These are phyloP conservation scores for Tuber indicum DNA, from an alignment of 495 filamentous ascomycete species.

Conservation along the genomic window DNA sequence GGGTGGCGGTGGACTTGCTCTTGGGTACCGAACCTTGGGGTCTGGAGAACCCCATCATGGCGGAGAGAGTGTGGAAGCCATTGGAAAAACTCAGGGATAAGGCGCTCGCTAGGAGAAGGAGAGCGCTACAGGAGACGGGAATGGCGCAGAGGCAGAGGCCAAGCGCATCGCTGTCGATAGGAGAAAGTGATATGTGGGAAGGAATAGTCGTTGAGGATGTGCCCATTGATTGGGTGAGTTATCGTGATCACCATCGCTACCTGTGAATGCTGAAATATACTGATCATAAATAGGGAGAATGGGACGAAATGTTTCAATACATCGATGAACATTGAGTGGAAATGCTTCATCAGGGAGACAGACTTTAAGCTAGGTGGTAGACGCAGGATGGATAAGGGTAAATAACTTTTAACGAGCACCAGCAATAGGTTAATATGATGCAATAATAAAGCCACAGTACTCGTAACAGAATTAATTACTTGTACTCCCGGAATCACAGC, in stretches of 20 bases:
- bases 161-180: background rate
- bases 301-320: conserved; percentile 31
- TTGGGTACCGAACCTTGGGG: conserved; percentile 51
- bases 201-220: conserved; percentile 19
- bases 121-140: conserved; percentile 42
- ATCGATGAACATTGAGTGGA: conserved; percentile 29
- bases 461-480: background rate
- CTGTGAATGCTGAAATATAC: conserved; percentile 8
- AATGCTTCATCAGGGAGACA: background rate
- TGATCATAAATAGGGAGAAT: conserved; percentile 17
- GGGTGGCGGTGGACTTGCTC: conserved; percentile 61
- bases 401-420: background rate
- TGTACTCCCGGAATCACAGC: background rate
- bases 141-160: background rate
- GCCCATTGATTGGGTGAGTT: conserved; percentile 33
- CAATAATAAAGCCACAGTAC: background rate
- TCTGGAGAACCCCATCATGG: conserved; percentile 49
- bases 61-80: conserved; percentile 59
- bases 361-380: background rate
- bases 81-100: conserved; percentile 65
- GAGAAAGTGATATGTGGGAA: background rate
- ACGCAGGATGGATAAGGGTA: background rate
- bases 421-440: background rate
- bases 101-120: conserved; percentile 52
- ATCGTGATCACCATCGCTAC: background rate